Percentiles rank a stretch among this genome's conserved stretches.
Evolutionary conservation across 1,284 basidiomycete genomes (phyloP).

Genomic region (Hymenochaete sp.): DNA sequence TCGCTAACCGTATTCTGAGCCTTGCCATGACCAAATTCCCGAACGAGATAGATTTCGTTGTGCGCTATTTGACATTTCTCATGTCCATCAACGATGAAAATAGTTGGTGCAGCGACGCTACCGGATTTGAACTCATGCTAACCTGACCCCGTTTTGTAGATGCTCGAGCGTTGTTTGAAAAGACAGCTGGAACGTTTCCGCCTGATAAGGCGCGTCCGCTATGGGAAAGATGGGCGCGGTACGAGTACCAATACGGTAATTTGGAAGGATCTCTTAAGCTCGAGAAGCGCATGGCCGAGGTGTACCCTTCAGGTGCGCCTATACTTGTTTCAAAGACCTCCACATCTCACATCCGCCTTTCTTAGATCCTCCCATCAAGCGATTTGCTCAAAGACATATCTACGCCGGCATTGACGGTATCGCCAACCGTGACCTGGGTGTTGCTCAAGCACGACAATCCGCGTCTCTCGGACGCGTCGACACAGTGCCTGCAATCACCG

Average conservation of each 20-base stretch:
- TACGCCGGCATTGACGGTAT: slow-evolving; percentile 86
- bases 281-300: slow-evolving; percentile 80
- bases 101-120: slow-evolving; percentile 48
- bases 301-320: slow-evolving; percentile 70
- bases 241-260: slow-evolving; percentile 94
- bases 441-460: slow-evolving; percentile 27
- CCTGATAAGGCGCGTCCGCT: slow-evolving; percentile 76
- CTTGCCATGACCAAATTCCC: slow-evolving; percentile 84
- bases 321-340: slow-evolving; percentile 1
- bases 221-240: slow-evolving; percentile 94
- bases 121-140: slow-evolving; percentile 11
- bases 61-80: slow-evolving; percentile 87
- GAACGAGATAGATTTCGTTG: slow-evolving; percentile 79
- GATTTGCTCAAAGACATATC: slow-evolving; percentile 85
- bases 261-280: slow-evolving; percentile 84
- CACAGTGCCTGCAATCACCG: slow-evolving; percentile 32
- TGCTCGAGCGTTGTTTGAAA: slow-evolving; percentile 92
- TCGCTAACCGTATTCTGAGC: slow-evolving; percentile 91
- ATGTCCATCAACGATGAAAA: slow-evolving; percentile 94
- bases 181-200: slow-evolving; percentile 72
- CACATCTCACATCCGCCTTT: not conserved
- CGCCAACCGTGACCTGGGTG: slow-evolving; percentile 81
- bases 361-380: slow-evolving; percentile 80
- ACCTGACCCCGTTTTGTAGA: slow-evolving; percentile 44
- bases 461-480: slow-evolving; percentile 37